A percentile compares a stretch with the other conserved stretches of the same genome.
phyloP scores from a whole-genome alignment of 2,329 filamentous ascomycete genomes.

The Pseudogymnoascus sp. region DNA sequence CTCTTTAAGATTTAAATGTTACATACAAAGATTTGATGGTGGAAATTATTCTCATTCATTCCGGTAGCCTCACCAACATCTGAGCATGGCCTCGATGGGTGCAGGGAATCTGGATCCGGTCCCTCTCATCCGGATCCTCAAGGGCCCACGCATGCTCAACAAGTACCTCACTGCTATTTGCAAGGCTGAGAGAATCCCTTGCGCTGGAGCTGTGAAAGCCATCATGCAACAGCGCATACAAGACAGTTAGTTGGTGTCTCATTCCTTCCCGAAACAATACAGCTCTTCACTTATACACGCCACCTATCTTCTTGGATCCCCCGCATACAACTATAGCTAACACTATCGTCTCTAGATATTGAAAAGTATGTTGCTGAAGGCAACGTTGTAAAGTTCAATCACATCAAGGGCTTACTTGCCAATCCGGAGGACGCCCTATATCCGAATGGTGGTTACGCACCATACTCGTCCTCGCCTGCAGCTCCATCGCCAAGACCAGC shows the following conservation, averaged over 20 bases:
- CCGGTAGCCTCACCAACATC: not conserved
- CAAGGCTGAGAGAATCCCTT: slow-evolving; percentile 63
- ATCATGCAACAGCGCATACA: slow-evolving; percentile 73
- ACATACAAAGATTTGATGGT: not conserved
- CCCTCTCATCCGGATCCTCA: slow-evolving; percentile 23
- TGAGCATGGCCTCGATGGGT: slow-evolving; percentile 29
- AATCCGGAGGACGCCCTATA: slow-evolving; percentile 16
- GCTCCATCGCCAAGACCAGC: slow-evolving; percentile 2
- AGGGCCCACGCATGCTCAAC: slow-evolving; percentile 23
- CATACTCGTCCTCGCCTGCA: slow-evolving; percentile 5
- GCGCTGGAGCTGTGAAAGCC: slow-evolving; percentile 72
- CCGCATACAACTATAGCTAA: slow-evolving; percentile 2
- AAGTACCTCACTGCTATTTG: slow-evolving; percentile 44
- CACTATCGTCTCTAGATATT: slow-evolving; percentile 17
- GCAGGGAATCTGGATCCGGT: slow-evolving; percentile 24
- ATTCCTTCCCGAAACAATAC: slow-evolving; percentile 15
- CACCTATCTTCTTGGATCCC: slow-evolving; percentile 12
- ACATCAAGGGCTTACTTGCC: slow-evolving; percentile 23
- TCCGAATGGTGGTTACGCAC: not conserved
- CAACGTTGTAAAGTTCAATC: slow-evolving; percentile 21
- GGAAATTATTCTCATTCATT: not conserved
- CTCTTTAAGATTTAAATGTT: not conserved
- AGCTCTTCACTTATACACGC: slow-evolving; percentile 12
- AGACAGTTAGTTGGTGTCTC: slow-evolving; percentile 53
- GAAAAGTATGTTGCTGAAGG: slow-evolving; percentile 17